A percentile compares a stretch with the other conserved stretches of the same genome.
These are phyloP conservation scores for Macadamia integrifolia DNA, from an alignment of 164 flowering plant species.

Conservation along the genomic window DNA sequence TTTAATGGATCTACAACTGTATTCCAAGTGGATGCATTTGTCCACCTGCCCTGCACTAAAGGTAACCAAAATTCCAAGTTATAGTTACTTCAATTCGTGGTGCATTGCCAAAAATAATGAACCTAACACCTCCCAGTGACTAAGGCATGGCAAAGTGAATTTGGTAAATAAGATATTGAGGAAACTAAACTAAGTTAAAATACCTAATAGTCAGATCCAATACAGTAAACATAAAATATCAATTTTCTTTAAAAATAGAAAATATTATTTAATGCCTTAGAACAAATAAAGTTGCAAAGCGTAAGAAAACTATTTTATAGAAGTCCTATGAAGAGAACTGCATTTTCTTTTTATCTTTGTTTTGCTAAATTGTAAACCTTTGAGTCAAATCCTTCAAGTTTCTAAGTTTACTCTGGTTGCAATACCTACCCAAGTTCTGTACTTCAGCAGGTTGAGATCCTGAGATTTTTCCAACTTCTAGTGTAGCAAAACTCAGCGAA, in stretches of 20 bases:
- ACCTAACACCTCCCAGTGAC: not conserved
- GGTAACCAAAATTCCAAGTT: slow-evolving; percentile 4
- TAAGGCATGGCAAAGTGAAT: not conserved
- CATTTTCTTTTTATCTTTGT: too few relatives aligned
- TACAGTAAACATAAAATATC: too few relatives aligned
- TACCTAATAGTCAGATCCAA: not conserved
- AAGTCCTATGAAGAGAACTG: not conserved
- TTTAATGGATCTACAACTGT: slow-evolving; percentile 82
- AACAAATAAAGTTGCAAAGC: not conserved
- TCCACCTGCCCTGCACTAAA: slow-evolving; percentile 93
- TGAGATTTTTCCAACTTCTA: slow-evolving; percentile 67
- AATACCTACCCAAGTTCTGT: slow-evolving; percentile 66
- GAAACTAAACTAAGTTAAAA: not conserved
- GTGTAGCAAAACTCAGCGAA: slow-evolving; percentile 61
- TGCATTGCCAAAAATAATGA: too few relatives aligned
- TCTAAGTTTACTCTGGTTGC: not conserved
- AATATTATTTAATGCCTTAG: not conserved
- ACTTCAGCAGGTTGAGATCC: slow-evolving; percentile 89
- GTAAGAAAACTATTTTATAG: too few relatives aligned
- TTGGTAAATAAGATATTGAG: not conserved
- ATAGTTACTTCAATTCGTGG: too few relatives aligned
- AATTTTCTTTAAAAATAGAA: too few relatives aligned
- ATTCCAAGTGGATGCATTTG: slow-evolving; percentile 49
- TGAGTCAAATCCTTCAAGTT: not conserved
- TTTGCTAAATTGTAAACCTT: not conserved